Conservation (phyloP, 2,329 filamentous ascomycete species). For the Pseudogymnoascus sp. region DNA sequence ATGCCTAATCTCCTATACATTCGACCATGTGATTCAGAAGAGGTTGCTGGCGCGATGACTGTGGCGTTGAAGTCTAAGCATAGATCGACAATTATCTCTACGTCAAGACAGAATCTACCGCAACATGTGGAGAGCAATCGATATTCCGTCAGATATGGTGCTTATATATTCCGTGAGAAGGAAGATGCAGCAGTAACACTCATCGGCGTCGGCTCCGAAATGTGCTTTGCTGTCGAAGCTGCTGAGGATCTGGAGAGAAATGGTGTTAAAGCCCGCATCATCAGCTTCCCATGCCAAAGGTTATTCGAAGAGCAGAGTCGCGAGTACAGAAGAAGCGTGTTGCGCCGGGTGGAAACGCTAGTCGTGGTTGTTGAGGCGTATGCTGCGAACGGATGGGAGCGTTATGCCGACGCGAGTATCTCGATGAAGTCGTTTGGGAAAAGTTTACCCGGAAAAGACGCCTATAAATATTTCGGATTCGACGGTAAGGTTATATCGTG, state of each 20-base stretch:
- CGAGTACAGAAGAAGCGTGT: not conserved
- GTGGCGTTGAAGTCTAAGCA: not conserved
- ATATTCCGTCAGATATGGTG: not conserved
- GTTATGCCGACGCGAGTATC: not conserved
- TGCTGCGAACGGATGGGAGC: not conserved
- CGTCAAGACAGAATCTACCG: not conserved
- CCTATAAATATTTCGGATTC: not conserved
- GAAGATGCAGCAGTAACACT: not conserved
- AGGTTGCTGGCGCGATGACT: not conserved
- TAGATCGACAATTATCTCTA: not conserved
- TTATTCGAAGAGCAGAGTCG: not conserved
- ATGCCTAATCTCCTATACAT: constrained; percentile 44
- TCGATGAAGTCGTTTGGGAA: not conserved
- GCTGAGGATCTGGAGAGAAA: not conserved
- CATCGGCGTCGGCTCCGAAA: not conserved
- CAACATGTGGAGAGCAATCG: not conserved
- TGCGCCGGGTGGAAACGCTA: not conserved
- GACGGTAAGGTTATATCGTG: not conserved
- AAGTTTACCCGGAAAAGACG: not conserved
- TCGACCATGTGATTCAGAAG: constrained; percentile 28
- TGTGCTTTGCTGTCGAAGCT: not conserved
- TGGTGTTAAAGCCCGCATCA: not conserved
- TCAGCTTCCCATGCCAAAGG: not conserved
- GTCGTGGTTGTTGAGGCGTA: not conserved
- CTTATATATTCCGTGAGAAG: not conserved